Evolutionary conservation across 2,329 filamentous ascomycete species (phyloP).

Genomic region (Sporothrix luriei): DNA sequence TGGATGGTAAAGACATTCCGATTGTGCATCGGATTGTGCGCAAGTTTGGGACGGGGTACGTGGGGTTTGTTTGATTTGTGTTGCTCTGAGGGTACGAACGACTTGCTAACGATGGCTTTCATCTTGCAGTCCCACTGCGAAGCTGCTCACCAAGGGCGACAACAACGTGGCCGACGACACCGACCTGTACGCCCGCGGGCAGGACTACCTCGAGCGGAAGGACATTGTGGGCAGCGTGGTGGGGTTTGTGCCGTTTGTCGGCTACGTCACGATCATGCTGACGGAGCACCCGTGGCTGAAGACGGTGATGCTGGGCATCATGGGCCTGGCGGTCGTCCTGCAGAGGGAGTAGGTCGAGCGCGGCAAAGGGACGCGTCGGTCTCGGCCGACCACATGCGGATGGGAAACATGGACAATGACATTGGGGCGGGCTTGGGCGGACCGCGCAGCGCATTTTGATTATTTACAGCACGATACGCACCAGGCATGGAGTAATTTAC

Average conservation of each 20-base stretch:
- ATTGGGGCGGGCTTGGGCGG: neutral
- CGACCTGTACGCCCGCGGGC: constrained; percentile 75
- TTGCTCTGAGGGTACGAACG: neutral
- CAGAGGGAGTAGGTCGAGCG: constrained; percentile 71
- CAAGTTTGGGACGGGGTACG: constrained; percentile 64
- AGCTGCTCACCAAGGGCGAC: constrained; percentile 94
- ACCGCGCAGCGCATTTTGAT: neutral
- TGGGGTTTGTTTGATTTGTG: neutral
- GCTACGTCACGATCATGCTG: constrained; percentile 94
- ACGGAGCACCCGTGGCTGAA: constrained; percentile 97
- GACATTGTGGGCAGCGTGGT: constrained; percentile 91
- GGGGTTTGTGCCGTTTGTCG: constrained; percentile 90
- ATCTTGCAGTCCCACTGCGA: constrained; percentile 53
- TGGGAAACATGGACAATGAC: neutral
- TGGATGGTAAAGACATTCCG: constrained; percentile 91
- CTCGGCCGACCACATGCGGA: neutral
- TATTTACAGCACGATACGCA: neutral
- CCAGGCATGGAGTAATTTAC: neutral
- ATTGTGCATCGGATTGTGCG: constrained; percentile 93
- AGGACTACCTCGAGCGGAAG: constrained; percentile 81
- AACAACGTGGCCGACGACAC: constrained; percentile 95
- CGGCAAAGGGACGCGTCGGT: neutral
- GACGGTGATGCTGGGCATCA: constrained; percentile 88
- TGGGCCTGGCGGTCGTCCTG: constrained; percentile 90
- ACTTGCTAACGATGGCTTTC: neutral